A percentile compares a stretch with the other conserved stretches of the same genome.
These are phyloP conservation scores for Penicillium brasilianum DNA, from an alignment of 2,329 filamentous ascomycete species.

Conservation along the genomic window DNA sequence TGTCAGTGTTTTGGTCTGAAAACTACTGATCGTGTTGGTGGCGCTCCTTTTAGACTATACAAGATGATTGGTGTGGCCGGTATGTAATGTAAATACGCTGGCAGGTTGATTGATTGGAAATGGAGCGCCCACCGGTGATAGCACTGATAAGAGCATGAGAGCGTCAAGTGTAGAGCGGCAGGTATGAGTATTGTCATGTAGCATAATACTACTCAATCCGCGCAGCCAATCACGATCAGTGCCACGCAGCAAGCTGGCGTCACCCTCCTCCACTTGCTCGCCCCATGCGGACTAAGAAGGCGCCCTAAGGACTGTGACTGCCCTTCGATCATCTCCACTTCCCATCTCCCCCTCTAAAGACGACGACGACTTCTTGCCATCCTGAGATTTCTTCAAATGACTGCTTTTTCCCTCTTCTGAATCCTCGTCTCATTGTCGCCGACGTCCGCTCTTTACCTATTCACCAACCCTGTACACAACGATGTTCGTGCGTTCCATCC, in stretches of 20 bases:
- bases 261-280: conserved; percentile 24
- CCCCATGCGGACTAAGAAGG: conserved; percentile 10
- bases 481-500: conserved; percentile 45
- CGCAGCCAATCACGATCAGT: conserved; percentile 12
- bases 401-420: not conserved
- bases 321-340: conserved; percentile 20
- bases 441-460: conserved; percentile 27
- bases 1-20: not conserved
- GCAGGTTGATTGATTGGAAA: too few relatives aligned
- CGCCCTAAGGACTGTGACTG: not conserved
- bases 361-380: not conserved
- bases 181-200: not conserved
- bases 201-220: too few relatives aligned
- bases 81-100: not conserved
- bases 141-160: not conserved
- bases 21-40: not conserved
- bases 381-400: conserved; percentile 4
- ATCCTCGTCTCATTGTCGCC: conserved; percentile 13
- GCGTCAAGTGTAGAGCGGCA: not conserved
- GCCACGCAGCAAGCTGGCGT: conserved; percentile 26
- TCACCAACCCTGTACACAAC: conserved; percentile 31
- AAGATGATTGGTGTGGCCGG: not conserved
- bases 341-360: conserved; percentile 1
- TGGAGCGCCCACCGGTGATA: too few relatives aligned
- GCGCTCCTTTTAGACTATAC: not conserved